phyloP scores from a whole-genome alignment of 495 filamentous ascomycete species.

The Chlorociboria aeruginascens region DNA sequence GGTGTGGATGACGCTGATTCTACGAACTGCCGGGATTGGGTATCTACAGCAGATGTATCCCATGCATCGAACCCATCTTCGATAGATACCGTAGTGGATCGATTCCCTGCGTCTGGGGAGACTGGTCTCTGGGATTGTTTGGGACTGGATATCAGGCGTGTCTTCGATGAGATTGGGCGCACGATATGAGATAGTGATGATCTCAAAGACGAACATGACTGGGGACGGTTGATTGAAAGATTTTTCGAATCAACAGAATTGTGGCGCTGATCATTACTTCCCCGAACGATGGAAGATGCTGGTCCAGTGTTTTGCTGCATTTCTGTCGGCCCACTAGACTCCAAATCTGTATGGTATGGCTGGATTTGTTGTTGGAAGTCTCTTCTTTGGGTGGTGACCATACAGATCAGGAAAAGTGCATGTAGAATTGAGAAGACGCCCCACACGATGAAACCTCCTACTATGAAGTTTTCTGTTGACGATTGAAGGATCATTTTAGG shows the following conservation, averaged over 20 bases:
- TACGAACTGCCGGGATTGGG: conserved; percentile 42
- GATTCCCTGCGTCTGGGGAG: conserved; percentile 22
- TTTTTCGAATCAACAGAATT: conserved; percentile 18
- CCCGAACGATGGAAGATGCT: conserved; percentile 4
- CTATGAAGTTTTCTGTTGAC: conserved; percentile 14
- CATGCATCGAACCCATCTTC: conserved; percentile 56
- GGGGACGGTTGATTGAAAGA: conserved; percentile 15
- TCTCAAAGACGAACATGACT: conserved; percentile 32
- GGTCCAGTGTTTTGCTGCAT: conserved; percentile 17
- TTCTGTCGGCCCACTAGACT: conserved; percentile 9
- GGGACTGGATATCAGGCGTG: conserved; percentile 24
- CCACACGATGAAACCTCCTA: conserved; percentile 22
- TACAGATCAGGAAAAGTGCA: conserved; percentile 15
- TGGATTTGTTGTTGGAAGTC: conserved; percentile 14
- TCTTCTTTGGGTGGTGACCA: conserved; percentile 16
- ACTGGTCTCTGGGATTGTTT: conserved; percentile 10
- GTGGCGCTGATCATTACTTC: conserved; percentile 7
- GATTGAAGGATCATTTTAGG: conserved; percentile 10
- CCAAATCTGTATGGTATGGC: conserved; percentile 6
- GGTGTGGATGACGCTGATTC: conserved; percentile 31
- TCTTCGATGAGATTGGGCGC: conserved; percentile 38
- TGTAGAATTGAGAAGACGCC: conserved; percentile 18
- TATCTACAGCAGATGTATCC: conserved; percentile 53
- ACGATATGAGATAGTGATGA: conserved; percentile 39
- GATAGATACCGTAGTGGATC: conserved; percentile 15